A percentile compares a stretch with the other conserved stretches of the same genome.
Conservation (phyloP, 441 rosid genomes). For the Cnidoscolus chayamansa region DNA sequence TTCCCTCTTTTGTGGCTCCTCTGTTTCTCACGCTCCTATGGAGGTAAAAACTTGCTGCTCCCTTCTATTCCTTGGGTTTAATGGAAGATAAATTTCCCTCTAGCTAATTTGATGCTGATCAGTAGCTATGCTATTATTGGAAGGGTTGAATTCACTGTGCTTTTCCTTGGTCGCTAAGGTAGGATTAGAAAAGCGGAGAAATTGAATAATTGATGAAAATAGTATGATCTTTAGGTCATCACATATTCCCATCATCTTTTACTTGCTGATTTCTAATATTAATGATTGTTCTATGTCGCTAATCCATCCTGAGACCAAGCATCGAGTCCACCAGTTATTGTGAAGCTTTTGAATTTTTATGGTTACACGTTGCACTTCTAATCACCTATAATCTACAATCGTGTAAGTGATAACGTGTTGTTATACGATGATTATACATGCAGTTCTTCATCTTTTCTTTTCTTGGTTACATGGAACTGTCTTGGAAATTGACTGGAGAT, state of each 20-base stretch:
- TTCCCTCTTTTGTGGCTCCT: conserved; percentile 42
- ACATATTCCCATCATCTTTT: background rate
- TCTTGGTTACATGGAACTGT: background rate
- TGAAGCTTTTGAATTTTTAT: background rate
- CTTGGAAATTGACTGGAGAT: no score
- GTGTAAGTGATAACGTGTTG: background rate
- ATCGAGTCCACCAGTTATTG: background rate
- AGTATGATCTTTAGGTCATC: no score
- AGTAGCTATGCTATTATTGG: background rate
- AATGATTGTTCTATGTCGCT: background rate
- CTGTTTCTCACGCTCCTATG: conserved; percentile 28
- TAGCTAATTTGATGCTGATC: background rate
- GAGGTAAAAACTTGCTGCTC: conserved; percentile 16
- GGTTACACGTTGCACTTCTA: background rate
- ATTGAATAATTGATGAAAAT: no score
- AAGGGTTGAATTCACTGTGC: background rate
- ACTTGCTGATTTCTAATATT: background rate
- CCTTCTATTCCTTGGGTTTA: background rate
- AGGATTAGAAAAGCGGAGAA: no score
- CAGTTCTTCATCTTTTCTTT: background rate
- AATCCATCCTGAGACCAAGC: background rate
- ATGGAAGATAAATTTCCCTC: background rate
- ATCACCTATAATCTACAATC: background rate
- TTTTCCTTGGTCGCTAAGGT: background rate
- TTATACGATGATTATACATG: background rate